Evolutionary conservation across 1,139 yeast genomes (phyloP), one percentile per base, ranked within the genome.

Genomic region (Kodamaea ohmeri): DNA sequence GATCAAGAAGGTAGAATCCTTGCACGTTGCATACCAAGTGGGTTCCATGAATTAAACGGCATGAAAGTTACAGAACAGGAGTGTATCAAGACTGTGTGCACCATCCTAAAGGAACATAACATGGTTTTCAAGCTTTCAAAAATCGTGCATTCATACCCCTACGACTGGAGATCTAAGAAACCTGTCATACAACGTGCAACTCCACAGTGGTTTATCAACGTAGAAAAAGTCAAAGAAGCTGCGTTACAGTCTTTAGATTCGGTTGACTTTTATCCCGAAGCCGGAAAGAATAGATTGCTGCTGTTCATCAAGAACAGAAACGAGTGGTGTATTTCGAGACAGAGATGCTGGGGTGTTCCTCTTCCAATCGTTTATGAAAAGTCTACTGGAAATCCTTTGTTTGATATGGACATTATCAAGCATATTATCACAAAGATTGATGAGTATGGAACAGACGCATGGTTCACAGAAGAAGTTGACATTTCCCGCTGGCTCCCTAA

Each of bases 291-390:
- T 39, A 69, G 98, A 46, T 71, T 92, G 28, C 55, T 71, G 2
- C 78, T 95, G 25, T 92, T 90, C 54, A 76, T 90, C 21, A 69
- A 67, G 14, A 80, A 83, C 39, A 77, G 99, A 60, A 79, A 80
- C 44, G 98, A 92, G 56, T 92, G 99, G 99, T 92, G 99, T 61
- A 89, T 92, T 35, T 90, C 97, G 0, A 74, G 99, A 50, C 99
- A 92, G 60, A 76, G 99, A 49, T 74, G 79, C n/a, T 92, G 99
- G 99, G 99, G 99, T 34, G 97, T 92, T 27, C 98, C 98, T 1
- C 84, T 92, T 32, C 98, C 98, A 0, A 92, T 87, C 0, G 63
- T 92, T 4, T 86, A 84, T 58, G 63, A 78, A 44, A 73, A 71
- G 37, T 68, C 67, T 13, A 76, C 83, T 2, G 78, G 74, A 12